Conservation (phyloP, 2,329 filamentous ascomycete species). For the Nothophoma quercina region DNA sequence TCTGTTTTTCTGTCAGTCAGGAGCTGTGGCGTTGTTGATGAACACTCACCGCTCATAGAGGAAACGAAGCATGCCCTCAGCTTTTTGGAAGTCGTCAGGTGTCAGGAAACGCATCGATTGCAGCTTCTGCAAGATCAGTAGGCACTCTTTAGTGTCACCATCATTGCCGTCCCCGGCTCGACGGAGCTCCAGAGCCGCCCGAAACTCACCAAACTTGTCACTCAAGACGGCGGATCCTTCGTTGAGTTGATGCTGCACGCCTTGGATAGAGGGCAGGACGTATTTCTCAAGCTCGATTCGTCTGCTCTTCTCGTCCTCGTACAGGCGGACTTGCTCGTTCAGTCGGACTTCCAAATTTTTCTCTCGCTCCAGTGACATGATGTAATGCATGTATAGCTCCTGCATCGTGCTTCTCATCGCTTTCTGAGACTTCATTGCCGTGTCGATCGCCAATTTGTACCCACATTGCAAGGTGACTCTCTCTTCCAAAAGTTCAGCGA, state of each 20-base stretch:
- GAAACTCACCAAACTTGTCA: neutral
- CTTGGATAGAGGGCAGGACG: conserved; percentile 24
- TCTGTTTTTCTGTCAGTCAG: neutral
- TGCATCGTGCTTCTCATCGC: conserved; percentile 24
- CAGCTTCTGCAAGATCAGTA: conserved; percentile 26
- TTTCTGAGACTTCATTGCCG: conserved; percentile 20
- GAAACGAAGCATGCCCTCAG: conserved; percentile 32
- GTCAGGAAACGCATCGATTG: conserved; percentile 27
- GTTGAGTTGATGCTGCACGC: conserved; percentile 23
- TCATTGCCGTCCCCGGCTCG: conserved; percentile 1
- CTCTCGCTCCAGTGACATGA: conserved; percentile 23
- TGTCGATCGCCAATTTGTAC: conserved; percentile 17
- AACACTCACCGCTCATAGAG: conserved; percentile 31
- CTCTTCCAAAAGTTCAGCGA: conserved; percentile 32
- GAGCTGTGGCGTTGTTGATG: too few relatives aligned
- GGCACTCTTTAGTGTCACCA: conserved; percentile 25
- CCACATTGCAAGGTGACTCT: conserved; percentile 25
- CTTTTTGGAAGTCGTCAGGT: conserved; percentile 28
- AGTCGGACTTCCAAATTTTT: conserved; percentile 21
- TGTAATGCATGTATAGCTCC: conserved; percentile 24
- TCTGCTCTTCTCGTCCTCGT: conserved; percentile 31
- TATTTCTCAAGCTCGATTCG: conserved; percentile 31
- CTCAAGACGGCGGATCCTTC: conserved; percentile 24
- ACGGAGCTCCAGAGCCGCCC: conserved; percentile 10
- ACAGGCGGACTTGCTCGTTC: conserved; percentile 13